phyloP scores from a whole-genome alignment of 1,284 basidiomycete genomes.

The Apiotrichum mycotoxinovorans region DNA sequence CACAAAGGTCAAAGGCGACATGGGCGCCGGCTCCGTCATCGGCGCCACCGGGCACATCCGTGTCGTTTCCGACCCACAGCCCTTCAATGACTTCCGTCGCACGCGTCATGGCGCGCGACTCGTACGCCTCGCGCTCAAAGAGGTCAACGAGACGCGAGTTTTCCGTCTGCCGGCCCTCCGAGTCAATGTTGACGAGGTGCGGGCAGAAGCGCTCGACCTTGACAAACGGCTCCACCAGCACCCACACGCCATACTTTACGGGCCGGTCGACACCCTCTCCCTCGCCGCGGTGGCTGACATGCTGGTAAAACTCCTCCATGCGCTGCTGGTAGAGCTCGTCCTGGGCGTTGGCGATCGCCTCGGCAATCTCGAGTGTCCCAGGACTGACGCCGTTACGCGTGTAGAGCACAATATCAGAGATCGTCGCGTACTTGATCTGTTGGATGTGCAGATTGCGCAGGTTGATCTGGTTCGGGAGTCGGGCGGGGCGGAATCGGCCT shows the following conservation, averaged over 20 bases:
- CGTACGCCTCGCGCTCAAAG: conserved; percentile 49
- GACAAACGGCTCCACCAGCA: conserved; percentile 64
- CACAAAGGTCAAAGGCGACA: conserved; percentile 42
- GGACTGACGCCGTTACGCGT: conserved; percentile 55
- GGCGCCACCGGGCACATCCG: conserved; percentile 46
- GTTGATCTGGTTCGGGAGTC: conserved; percentile 46
- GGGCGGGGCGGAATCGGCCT: conserved; percentile 37
- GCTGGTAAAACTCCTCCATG: conserved; percentile 40
- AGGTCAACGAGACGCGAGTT: conserved; percentile 53
- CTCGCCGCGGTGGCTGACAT: conserved; percentile 15
- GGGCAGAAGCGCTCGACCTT: conserved; percentile 54
- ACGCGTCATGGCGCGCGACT: conserved; percentile 56
- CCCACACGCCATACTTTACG: conserved; percentile 78
- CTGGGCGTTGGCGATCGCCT: conserved; percentile 46
- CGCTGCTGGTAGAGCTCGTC: conserved; percentile 42
- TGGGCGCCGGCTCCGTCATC: conserved; percentile 36
- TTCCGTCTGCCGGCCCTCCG: conserved; percentile 45
- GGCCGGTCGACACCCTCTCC: conserved; percentile 49
- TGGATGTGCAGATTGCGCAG: conserved; percentile 50
- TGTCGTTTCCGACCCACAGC: conserved; percentile 55
- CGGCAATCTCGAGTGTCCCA: conserved; percentile 55
- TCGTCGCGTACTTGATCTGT: conserved; percentile 73
- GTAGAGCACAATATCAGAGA: conserved; percentile 86
- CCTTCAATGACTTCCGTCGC: conserved; percentile 70
- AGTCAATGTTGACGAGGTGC: conserved; percentile 56